Evolutionary conservation across 441 rosid genomes (phyloP), one percentile per base, ranked within the genome.

Genomic region (Euphorbia corollata): DNA sequence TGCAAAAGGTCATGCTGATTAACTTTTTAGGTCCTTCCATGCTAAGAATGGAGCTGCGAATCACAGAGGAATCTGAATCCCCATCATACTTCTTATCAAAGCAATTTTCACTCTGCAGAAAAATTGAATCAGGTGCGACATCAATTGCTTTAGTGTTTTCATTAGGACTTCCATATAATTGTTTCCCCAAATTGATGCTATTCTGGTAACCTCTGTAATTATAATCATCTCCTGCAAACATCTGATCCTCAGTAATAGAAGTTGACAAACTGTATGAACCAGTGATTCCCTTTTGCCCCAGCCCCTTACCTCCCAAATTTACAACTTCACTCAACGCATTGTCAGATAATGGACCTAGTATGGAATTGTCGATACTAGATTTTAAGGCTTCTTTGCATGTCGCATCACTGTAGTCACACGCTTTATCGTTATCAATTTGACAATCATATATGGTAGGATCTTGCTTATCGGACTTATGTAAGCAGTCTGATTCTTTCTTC

Each of bases 1-100:
- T 85, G 70, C 71, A 68, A 67, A 85, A 73, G 59, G 87, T 81
- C 80, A 82, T 64, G 79, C 78, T 80, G 74, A 78, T 65, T 65
- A 85, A 64, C 63, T 63, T 68, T 63, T 55, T 65, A 10, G 79
- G 63, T 63, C 71, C 83, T 66, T 71, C 65, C 64, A 62, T 68
- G 51, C 67, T 75, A 61, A 77, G 71, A 24, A 8, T 41, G 34
- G 70, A 54, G 64, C 64, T 48, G 63, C 55, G 68, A 68, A 63
- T 64, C 61, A 51, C 27, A 56, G 61, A 61, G 53, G 73, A 61
- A 66, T 41, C 70, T 64, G 67, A 47, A 66, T 58, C 62, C 45
- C 61, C 65, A 71, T 70, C 80, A 59, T 71, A 73, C 74, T 65
- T 56, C 36, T 63, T 67, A 45, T 70, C 76, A 73, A 71, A 36